phyloP scores from a whole-genome alignment of 164 flowering plant genomes.

The Vitis rotundifolia region DNA sequence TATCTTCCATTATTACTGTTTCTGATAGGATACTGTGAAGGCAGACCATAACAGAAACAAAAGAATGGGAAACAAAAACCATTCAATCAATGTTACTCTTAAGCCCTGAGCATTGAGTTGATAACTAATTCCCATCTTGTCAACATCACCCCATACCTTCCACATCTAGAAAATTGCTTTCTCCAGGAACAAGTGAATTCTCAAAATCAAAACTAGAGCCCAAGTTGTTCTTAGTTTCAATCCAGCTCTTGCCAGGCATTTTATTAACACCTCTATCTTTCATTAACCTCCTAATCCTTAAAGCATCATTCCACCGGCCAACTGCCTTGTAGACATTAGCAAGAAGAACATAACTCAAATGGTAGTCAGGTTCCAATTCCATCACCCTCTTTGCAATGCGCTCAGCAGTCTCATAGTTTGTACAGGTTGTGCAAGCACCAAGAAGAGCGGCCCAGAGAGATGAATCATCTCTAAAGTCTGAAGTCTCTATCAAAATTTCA shows the following conservation, averaged over 20 bases:
- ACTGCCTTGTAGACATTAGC: slow-evolving; percentile 62
- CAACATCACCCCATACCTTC: slow-evolving; percentile 1
- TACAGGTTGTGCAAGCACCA: slow-evolving; percentile 67
- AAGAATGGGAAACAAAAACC: background rate
- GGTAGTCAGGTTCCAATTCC: slow-evolving; percentile 62
- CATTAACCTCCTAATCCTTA: slow-evolving; percentile 53
- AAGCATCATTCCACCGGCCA: slow-evolving; percentile 73
- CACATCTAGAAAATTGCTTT: background rate
- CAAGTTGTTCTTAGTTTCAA: slow-evolving; percentile 35
- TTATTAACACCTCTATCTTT: slow-evolving; percentile 60
- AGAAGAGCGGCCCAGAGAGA: slow-evolving; percentile 83
- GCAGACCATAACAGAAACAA: no score
- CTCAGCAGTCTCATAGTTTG: slow-evolving; percentile 55
- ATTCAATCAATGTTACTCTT: slow-evolving; percentile 1
- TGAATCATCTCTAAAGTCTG: slow-evolving; percentile 46
- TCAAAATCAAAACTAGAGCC: slow-evolving; percentile 2
- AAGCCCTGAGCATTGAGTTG: background rate
- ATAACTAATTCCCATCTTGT: background rate
- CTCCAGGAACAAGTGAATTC: background rate
- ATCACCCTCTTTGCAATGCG: slow-evolving; percentile 77
- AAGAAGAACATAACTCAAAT: slow-evolving; percentile 75
- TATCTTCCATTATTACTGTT: no score
- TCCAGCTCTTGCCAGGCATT: slow-evolving; percentile 79
- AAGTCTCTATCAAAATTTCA: slow-evolving; percentile 54
- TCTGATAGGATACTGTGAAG: no score